These are phyloP conservation scores for Zea mays DNA, from an alignment of 176 grass and related monocot genomes.

Conservation along the genomic window DNA sequence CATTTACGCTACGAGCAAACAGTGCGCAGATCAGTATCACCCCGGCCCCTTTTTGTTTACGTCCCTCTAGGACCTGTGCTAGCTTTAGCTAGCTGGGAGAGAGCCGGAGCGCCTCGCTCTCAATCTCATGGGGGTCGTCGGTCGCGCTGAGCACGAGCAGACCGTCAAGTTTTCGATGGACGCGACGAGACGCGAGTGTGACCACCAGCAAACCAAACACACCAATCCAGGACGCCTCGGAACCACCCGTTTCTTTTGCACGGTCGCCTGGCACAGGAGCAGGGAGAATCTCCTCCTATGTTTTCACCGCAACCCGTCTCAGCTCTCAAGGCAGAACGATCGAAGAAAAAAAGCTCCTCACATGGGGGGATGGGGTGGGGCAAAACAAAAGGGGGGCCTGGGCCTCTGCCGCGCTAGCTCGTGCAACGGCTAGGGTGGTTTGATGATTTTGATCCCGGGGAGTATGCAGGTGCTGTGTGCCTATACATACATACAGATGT, in stretches of 20 bases:
- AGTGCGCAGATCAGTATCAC: no score
- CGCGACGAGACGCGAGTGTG: background rate
- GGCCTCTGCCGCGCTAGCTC: no score
- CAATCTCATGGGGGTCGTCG: no score
- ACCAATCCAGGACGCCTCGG: constrained; percentile 30
- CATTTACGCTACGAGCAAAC: constrained; percentile 21
- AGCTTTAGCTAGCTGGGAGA: background rate
- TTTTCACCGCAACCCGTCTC: constrained; percentile 38
- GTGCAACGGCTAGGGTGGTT: no score
- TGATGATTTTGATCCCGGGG: no score
- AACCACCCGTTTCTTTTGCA: constrained; percentile 15
- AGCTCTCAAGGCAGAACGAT: constrained; percentile 12
- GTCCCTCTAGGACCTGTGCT: constrained; percentile 22
- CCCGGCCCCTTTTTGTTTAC: constrained; percentile 42
- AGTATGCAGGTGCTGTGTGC: no score
- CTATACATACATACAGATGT: no score
- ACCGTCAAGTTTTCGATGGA: constrained; percentile 19
- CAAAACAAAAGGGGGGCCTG: no score
- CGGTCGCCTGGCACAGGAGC: constrained; percentile 37
- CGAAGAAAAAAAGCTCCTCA: background rate
- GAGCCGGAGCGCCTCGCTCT: no score
- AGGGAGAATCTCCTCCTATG: constrained; percentile 44
- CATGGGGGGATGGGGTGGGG: no score
- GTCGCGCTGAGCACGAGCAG: background rate
- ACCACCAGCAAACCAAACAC: background rate